phyloP scores from a whole-genome alignment of 495 filamentous ascomycete genomes.

The Neurospora sp. region DNA sequence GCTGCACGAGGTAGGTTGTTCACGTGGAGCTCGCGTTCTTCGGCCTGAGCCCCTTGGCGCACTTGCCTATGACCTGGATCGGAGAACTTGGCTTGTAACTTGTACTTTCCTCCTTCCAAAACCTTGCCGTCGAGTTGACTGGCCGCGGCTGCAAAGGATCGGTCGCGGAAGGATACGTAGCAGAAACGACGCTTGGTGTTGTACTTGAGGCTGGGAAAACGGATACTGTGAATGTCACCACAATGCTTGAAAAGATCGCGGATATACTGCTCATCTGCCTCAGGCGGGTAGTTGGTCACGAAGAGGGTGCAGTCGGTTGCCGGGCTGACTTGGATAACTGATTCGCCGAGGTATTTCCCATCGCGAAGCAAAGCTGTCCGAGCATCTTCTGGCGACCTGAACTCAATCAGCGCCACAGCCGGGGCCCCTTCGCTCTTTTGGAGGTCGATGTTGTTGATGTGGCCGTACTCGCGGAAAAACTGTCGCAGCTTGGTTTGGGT shows the following conservation, averaged over 20 bases:
- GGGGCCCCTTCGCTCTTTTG: slow-evolving; percentile 47
- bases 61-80: slow-evolving; percentile 66
- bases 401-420: slow-evolving; percentile 73
- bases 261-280: slow-evolving; percentile 73
- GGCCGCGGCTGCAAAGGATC: slow-evolving; percentile 53
- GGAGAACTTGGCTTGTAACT: slow-evolving; percentile 70
- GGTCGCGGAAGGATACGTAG: slow-evolving; percentile 75
- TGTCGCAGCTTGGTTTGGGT: slow-evolving; percentile 66
- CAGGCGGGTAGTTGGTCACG: slow-evolving; percentile 83
- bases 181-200: slow-evolving; percentile 86
- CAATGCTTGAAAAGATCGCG: slow-evolving; percentile 63
- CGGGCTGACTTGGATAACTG: slow-evolving; percentile 58
- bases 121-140: slow-evolving; percentile 58
- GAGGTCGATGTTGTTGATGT: slow-evolving; percentile 65
- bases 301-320: slow-evolving; percentile 72
- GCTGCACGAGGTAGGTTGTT: slow-evolving; percentile 58
- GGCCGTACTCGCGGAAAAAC: slow-evolving; percentile 84
- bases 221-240: slow-evolving; percentile 75
- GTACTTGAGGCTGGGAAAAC: slow-evolving; percentile 83
- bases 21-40: slow-evolving; percentile 81
- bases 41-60: slow-evolving; percentile 71
- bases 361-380: slow-evolving; percentile 69
- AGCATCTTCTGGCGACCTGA: slow-evolving; percentile 68
- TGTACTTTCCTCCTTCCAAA: slow-evolving; percentile 49
- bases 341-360: slow-evolving; percentile 60